Evolutionary conservation across 2,329 filamentous ascomycete genomes (phyloP), one percentile per base, ranked within the genome.

Genomic region (Ilyonectria robusta): DNA sequence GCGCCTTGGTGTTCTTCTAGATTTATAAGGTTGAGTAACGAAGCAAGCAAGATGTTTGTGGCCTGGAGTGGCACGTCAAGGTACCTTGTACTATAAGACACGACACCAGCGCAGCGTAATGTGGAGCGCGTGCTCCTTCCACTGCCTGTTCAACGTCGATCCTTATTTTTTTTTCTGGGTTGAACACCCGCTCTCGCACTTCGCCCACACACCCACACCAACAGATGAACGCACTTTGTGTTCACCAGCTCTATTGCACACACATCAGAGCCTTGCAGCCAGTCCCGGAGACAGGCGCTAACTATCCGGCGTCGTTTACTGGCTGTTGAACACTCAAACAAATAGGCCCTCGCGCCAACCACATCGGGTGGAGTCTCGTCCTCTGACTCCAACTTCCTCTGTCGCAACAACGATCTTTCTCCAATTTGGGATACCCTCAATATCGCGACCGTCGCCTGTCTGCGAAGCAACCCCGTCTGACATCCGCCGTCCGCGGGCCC

Each of bases 301-400:
- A 50, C 19, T 8, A 40, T 44, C 31, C 7, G 7, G 42, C 42
- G 37, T 33, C 23, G 48, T 33, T 48, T 26, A 31, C 37, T 42
- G 53, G 51, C 46, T 65, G 57, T 26, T 65, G 62, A 61, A 61
- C 51, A 46, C 51, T 58, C 40, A 59, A 40, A 31, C 44, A 59
- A 23, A 50, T 31, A 53, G n/a, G 6, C 17, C 50, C 17, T 53
- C 33, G 44, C 29, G 44, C 44, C 53, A 48, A 47, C 54, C 44
- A 46, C 21, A 57, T 44, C 40, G 15, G 33, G 57, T 56, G 44
- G 46, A 64, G 40, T 33, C 26, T 48, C 47, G 54, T 40, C 47
- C 37, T 37, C 55, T 53, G 31, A 46, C 31, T 55, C 35, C 31
- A 42, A 23, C 47, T 50, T 50, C 17, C 33, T 56, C 51, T 35